Evolutionary conservation across 495 filamentous ascomycete species (phyloP).

Genomic region (Daldinia bambusicola): DNA sequence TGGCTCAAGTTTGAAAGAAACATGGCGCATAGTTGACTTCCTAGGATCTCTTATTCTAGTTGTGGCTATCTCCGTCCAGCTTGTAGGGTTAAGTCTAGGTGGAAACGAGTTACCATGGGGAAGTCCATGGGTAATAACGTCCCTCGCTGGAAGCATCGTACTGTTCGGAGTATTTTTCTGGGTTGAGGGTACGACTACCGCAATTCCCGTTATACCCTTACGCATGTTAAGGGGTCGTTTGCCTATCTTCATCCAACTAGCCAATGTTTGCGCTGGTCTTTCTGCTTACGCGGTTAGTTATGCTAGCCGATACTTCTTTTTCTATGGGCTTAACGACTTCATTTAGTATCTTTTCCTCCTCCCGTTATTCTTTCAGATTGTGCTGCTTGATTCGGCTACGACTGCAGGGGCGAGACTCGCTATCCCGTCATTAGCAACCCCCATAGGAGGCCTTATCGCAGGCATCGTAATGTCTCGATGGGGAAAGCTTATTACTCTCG

Average conservation of each 20-base stretch:
- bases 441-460: slow-evolving; percentile 68
- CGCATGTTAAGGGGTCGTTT: slow-evolving; percentile 64
- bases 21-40: slow-evolving; percentile 68
- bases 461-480: slow-evolving; percentile 73
- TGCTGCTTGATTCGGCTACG: slow-evolving; percentile 69
- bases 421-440: slow-evolving; percentile 70
- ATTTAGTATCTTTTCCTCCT: slow-evolving; percentile 71
- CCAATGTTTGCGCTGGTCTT: slow-evolving; percentile 70
- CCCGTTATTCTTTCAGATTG: slow-evolving; percentile 71
- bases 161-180: slow-evolving; percentile 62
- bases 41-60: slow-evolving; percentile 65
- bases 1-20: slow-evolving; percentile 48
- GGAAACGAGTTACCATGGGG: slow-evolving; percentile 72
- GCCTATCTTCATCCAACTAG: slow-evolving; percentile 64
- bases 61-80: slow-evolving; percentile 65
- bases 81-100: slow-evolving; percentile 68
- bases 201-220: slow-evolving; percentile 70
- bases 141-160: slow-evolving; percentile 61
- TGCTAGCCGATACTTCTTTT: background rate
- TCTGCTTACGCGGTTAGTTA: slow-evolving; percentile 70
- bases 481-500: slow-evolving; percentile 66
- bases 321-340: background rate
- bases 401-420: slow-evolving; percentile 68
- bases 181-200: slow-evolving; percentile 66
- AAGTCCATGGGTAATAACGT: slow-evolving; percentile 63